Percentiles rank a stretch among this genome's conserved stretches.
Evolutionary conservation across 495 filamentous ascomycete species (phyloP).

Genomic region (Podospora conica): DNA sequence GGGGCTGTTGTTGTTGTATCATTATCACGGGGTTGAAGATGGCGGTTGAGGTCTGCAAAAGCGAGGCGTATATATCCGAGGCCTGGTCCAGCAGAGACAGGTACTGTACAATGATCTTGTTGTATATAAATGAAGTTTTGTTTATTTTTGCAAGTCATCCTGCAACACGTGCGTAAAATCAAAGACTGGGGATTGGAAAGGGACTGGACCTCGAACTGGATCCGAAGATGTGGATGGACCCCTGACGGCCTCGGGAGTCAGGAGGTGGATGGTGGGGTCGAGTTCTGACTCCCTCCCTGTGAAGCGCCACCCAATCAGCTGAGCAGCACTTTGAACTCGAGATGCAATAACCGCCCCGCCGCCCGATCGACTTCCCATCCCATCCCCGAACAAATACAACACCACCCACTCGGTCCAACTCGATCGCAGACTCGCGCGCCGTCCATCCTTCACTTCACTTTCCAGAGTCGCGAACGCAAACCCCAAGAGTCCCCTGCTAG

Average conservation of each 20-base stretch:
- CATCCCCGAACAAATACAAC: background rate
- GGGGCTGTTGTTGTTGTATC: background rate
- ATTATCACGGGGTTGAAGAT: background rate
- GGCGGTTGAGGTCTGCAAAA: background rate
- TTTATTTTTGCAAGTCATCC: background rate
- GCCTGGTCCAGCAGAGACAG: background rate
- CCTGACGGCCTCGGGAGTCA: background rate
- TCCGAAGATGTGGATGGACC: too few relatives aligned
- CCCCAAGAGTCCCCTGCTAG: background rate
- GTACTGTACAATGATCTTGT: too few relatives aligned
- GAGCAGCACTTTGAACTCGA: background rate
- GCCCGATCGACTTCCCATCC: background rate
- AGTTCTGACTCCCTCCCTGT: background rate
- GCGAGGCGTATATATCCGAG: background rate
- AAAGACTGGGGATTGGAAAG: too few relatives aligned
- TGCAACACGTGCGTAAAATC: too few relatives aligned
- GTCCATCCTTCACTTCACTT: background rate
- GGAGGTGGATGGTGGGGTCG: constrained; percentile 5
- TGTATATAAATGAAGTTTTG: background rate
- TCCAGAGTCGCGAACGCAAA: too few relatives aligned
- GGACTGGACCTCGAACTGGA: too few relatives aligned
- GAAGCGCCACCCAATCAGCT: constrained; percentile 10
- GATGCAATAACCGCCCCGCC: background rate
- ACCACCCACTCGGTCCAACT: background rate
- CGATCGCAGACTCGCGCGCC: background rate